A percentile compares a stretch with the other conserved stretches of the same genome.
Conservation (phyloP, 495 filamentous ascomycete species). For the Penicillium roqueforti region DNA sequence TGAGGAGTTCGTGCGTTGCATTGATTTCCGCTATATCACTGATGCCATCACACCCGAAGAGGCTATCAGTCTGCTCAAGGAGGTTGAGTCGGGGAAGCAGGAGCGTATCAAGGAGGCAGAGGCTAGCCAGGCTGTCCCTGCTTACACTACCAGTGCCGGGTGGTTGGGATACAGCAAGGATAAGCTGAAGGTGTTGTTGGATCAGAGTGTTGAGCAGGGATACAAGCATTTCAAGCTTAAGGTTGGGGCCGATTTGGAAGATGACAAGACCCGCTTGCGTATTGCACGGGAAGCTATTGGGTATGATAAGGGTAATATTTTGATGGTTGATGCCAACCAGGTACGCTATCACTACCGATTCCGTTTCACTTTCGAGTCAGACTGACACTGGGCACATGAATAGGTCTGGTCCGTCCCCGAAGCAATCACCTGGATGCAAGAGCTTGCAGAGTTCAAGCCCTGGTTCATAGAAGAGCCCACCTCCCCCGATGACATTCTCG, state of each 20-base stretch:
- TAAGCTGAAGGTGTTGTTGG: conserved; percentile 70
- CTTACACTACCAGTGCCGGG: conserved; percentile 86
- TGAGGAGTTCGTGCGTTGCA: conserved; percentile 78
- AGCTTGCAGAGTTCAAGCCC: conserved; percentile 78
- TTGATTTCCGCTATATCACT: conserved; percentile 92
- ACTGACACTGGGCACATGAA: background rate
- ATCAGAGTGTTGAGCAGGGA: conserved; percentile 67
- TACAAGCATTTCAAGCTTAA: conserved; percentile 93
- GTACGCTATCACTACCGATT: conserved; percentile 26
- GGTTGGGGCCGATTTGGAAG: conserved; percentile 68
- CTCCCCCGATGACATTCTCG: conserved; percentile 85
- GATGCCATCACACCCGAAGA: conserved; percentile 89
- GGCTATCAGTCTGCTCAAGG: conserved; percentile 65
- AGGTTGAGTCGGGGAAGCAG: conserved; percentile 58
- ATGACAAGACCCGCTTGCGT: conserved; percentile 61
- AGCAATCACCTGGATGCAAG: conserved; percentile 81
- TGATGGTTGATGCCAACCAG: conserved; percentile 97
- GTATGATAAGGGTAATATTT: conserved; percentile 77
- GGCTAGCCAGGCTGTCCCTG: conserved; percentile 68
- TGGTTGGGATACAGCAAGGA: conserved; percentile 93
- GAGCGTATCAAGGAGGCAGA: conserved; percentile 66
- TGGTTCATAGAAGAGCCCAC: conserved; percentile 99
- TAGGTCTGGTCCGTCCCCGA: conserved; percentile 86
- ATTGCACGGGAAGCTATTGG: conserved; percentile 83
- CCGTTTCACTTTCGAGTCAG: background rate